Percentiles rank a stretch among this genome's conserved stretches.
Evolutionary conservation across 371 early-diverging fungal species (phyloP).

Genomic region (Encephalitozoon romaleae): DNA sequence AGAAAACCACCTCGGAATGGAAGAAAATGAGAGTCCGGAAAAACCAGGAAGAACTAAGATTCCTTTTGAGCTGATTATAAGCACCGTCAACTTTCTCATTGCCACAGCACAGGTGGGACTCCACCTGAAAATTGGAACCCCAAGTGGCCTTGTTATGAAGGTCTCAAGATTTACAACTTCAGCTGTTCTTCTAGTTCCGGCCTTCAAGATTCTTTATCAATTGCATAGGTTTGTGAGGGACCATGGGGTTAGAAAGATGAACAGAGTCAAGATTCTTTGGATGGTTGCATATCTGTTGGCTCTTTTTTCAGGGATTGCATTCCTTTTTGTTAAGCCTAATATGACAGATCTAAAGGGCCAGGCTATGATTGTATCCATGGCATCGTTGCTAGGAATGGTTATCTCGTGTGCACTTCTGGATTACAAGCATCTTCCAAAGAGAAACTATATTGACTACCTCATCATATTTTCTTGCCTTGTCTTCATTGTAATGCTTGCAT

Average conservation of each 20-base stretch:
- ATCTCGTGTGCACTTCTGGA: not conserved
- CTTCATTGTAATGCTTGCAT: not conserved
- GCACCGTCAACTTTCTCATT: not conserved
- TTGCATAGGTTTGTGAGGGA: not conserved
- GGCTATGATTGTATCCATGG: not conserved
- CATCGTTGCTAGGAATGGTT: not conserved
- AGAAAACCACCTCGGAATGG: not conserved
- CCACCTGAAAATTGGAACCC: too few species aligned
- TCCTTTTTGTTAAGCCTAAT: not conserved
- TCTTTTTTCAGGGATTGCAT: not conserved
- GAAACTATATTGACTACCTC: not conserved
- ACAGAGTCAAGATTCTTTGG: not conserved
- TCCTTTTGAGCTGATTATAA: not conserved
- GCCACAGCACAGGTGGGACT: not conserved
- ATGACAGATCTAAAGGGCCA: not conserved
- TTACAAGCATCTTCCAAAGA: not conserved
- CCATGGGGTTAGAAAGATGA: not conserved
- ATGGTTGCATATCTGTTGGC: not conserved
- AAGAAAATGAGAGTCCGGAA: not conserved
- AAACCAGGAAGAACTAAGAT: not conserved
- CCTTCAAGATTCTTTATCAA: not conserved
- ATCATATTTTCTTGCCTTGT: not conserved
- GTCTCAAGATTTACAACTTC: not conserved
- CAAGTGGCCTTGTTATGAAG: not conserved
- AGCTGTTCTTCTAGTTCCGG: not conserved